Conservation (phyloP, 192 early-diverging fungal genomes). For the Backusella westeae region DNA sequence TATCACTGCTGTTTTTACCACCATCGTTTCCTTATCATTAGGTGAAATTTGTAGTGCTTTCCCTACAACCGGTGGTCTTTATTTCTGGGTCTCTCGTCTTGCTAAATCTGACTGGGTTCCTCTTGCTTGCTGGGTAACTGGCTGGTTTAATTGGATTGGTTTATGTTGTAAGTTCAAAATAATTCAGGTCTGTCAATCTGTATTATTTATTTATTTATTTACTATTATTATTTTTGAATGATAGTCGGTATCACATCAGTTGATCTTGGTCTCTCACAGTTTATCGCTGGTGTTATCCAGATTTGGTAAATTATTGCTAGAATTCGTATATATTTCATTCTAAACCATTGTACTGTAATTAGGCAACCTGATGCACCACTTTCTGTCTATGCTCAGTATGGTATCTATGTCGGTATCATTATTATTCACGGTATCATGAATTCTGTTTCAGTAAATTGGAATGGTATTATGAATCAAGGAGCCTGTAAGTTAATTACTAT, state of each 20-base stretch:
- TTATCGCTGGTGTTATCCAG: slow-evolving; percentile 42
- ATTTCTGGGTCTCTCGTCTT: slow-evolving; percentile 52
- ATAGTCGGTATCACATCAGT: slow-evolving; percentile 39
- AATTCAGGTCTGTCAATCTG: background rate
- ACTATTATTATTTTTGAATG: background rate
- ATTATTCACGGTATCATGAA: slow-evolving; percentile 52
- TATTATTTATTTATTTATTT: background rate
- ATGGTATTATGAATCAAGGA: slow-evolving; percentile 46
- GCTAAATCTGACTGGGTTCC: slow-evolving; percentile 47
- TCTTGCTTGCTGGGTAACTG: slow-evolving; percentile 51
- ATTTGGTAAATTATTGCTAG: slow-evolving; percentile 19
- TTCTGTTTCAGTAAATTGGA: slow-evolving; percentile 42
- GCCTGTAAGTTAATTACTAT: slow-evolving; percentile 37
- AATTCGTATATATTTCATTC: background rate
- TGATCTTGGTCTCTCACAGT: slow-evolving; percentile 49
- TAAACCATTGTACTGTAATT: background rate
- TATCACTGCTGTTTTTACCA: slow-evolving; percentile 43
- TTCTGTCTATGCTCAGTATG: slow-evolving; percentile 47
- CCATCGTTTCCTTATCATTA: slow-evolving; percentile 43
- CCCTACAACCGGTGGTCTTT: slow-evolving; percentile 49
- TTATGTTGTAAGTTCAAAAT: slow-evolving; percentile 31
- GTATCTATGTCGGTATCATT: slow-evolving; percentile 49
- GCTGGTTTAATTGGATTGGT: slow-evolving; percentile 53
- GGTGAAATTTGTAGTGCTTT: slow-evolving; percentile 55
- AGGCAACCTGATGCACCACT: slow-evolving; percentile 31